Evolutionary conservation across 2,329 filamentous ascomycete species (phyloP).

Genomic region (Paraphoma sp.): DNA sequence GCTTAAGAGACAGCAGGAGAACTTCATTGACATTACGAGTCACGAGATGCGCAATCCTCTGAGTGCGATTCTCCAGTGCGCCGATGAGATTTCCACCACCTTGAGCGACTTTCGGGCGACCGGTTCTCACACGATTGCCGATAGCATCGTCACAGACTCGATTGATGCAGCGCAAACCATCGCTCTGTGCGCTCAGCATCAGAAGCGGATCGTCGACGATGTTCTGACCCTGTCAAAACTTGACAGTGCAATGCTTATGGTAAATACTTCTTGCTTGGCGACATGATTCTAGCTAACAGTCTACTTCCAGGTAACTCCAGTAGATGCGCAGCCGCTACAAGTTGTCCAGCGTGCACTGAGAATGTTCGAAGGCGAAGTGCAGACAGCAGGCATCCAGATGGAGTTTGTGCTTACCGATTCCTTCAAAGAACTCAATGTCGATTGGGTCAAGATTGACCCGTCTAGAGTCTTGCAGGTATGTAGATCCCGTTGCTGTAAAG

Average conservation of each 20-base stretch:
- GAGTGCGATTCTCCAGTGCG: slow-evolving; percentile 76
- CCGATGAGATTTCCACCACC: slow-evolving; percentile 72
- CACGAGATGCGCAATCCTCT: slow-evolving; percentile 81
- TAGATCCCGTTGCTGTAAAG: not conserved
- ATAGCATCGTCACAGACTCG: slow-evolving; percentile 62
- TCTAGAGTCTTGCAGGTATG: slow-evolving; percentile 71
- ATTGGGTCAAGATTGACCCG: slow-evolving; percentile 76
- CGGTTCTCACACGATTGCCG: slow-evolving; percentile 54
- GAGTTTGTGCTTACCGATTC: slow-evolving; percentile 69
- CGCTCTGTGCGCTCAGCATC: slow-evolving; percentile 77
- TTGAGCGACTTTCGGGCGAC: slow-evolving; percentile 53
- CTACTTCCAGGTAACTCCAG: slow-evolving; percentile 62
- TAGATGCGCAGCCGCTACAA: slow-evolving; percentile 70
- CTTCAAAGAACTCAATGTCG: slow-evolving; percentile 63
- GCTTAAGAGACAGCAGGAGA: slow-evolving; percentile 80
- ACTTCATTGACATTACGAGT: slow-evolving; percentile 80
- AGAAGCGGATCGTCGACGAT: slow-evolving; percentile 66
- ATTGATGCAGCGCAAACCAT: slow-evolving; percentile 81
- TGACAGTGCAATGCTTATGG: slow-evolving; percentile 75
- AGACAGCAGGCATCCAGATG: slow-evolving; percentile 72
- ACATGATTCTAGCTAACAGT: slow-evolving; percentile 1
- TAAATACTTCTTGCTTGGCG: slow-evolving; percentile 3
- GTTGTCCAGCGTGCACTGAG: slow-evolving; percentile 73
- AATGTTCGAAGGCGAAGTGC: slow-evolving; percentile 79
- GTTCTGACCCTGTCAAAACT: slow-evolving; percentile 62